Percentiles rank a stretch among this genome's conserved stretches.
Evolutionary conservation across 345 rosid species (phyloP).

Genomic region (Lenwebbia sp.): DNA sequence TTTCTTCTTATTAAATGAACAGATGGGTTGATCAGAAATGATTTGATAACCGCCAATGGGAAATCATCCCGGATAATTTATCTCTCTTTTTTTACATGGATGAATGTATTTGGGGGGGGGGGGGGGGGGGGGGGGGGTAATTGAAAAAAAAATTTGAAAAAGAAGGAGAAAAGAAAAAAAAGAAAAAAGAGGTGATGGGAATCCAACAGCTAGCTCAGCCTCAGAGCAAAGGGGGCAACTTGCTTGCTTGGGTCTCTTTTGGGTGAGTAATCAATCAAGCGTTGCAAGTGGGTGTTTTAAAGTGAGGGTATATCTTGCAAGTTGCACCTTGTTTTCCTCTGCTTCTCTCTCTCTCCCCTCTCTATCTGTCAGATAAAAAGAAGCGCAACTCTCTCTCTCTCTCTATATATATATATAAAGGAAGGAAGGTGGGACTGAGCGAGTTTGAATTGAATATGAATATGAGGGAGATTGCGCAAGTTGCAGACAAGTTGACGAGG

Average conservation of each 20-base stretch:
- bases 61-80: background rate
- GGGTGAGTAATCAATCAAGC: background rate
- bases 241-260: background rate
- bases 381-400: conserved; percentile 1
- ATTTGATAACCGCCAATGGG: background rate
- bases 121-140: background rate
- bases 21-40: background rate
- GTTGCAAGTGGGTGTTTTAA: background rate
- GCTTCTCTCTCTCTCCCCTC: background rate
- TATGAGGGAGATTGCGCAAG: background rate
- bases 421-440: background rate
- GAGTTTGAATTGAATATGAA: background rate
- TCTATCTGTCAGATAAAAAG: background rate
- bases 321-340: background rate
- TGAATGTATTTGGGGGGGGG: background rate
- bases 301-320: background rate
- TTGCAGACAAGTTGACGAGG: background rate
- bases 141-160: background rate
- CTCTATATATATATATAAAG: background rate
- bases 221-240: background rate
- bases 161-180: background rate
- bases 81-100: background rate
- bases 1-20: background rate
- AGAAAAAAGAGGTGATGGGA: background rate
- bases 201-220: background rate